phyloP scores from a whole-genome alignment of 2,329 filamentous ascomycete genomes.

The Pseudocercospora macadamiae region DNA sequence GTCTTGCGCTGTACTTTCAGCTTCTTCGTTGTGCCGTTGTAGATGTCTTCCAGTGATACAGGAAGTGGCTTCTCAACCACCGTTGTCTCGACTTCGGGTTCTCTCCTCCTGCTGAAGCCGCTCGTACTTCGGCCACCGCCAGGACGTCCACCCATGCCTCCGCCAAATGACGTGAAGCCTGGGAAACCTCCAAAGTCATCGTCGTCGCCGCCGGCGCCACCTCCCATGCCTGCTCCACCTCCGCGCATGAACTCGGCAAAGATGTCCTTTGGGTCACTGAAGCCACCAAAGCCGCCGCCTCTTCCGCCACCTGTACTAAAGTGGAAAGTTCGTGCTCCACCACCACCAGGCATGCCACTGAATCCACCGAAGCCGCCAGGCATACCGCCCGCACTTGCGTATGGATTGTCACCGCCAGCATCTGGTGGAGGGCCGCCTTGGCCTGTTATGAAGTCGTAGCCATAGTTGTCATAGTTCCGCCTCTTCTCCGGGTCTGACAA shows the following conservation, averaged over 20 bases:
- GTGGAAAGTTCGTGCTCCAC: constrained; percentile 61
- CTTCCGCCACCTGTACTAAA: constrained; percentile 62
- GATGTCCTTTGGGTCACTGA: constrained; percentile 80
- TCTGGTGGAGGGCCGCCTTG: constrained; percentile 57
- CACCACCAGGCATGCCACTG: constrained; percentile 56
- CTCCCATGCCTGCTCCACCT: constrained; percentile 53
- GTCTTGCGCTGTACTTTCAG: constrained; percentile 98
- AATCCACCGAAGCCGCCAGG: constrained; percentile 61
- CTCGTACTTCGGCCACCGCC: constrained; percentile 47
- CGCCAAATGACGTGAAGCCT: constrained; percentile 42
- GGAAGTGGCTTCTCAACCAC: constrained; percentile 84
- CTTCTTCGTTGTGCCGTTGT: constrained; percentile 86
- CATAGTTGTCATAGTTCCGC: constrained; percentile 91
- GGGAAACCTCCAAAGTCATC: constrained; percentile 58
- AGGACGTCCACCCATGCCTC: constrained; percentile 43
- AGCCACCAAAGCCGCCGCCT: constrained; percentile 69
- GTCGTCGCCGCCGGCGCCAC: constrained; percentile 58
- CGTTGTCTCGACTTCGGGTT: constrained; percentile 78
- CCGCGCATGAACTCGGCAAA: constrained; percentile 81
- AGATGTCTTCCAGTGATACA: constrained; percentile 85
- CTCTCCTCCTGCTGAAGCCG: constrained; percentile 42
- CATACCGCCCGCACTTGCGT: constrained; percentile 55
- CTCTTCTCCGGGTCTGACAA: constrained; percentile 96
- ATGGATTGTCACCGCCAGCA: constrained; percentile 47
- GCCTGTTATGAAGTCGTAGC: constrained; percentile 77